Evolutionary conservation across 208 protist species (phyloP).

Genomic region (Crithidia bombi): DNA sequence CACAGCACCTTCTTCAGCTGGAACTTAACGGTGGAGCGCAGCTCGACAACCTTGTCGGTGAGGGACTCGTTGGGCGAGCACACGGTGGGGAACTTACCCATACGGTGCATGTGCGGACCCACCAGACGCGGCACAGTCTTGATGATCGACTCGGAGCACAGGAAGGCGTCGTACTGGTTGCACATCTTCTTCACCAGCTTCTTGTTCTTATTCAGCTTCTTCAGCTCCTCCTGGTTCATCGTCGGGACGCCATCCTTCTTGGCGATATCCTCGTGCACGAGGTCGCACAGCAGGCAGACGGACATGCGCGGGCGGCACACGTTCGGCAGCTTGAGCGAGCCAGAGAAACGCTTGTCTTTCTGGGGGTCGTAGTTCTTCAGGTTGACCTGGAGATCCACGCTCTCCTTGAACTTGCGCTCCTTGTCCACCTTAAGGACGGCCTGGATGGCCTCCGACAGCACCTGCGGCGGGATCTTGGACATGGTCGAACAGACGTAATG

Average conservation of each 20-base stretch:
- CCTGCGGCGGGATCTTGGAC: conserved; percentile 87
- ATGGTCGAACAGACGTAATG: conserved; percentile 39
- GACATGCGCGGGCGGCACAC: conserved; percentile 93
- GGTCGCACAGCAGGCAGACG: conserved; percentile 98
- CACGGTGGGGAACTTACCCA: conserved; percentile 99
- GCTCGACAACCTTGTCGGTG: conserved; percentile 93
- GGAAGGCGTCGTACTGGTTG: conserved; percentile 98
- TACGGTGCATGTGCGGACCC: conserved; percentile 99
- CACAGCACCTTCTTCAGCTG: conserved; percentile 99
- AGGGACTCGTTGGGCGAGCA: conserved; percentile 94
- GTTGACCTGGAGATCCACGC: conserved; percentile 99
- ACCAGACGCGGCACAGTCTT: conserved; percentile 95
- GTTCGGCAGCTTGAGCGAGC: conserved; percentile 95
- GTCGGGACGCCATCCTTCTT: conserved; percentile 91
- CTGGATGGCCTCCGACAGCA: conserved; percentile 86
- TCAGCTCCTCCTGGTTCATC: conserved; percentile 98
- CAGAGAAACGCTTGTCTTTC: conserved; percentile 99
- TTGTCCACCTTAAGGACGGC: conserved; percentile 74
- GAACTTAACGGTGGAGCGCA: conserved; percentile 98
- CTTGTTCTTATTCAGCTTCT: conserved; percentile 99
- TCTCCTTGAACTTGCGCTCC: conserved; percentile 98
- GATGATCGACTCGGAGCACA: conserved; percentile 97
- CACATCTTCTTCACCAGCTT: conserved; percentile 99
- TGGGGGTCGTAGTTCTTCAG: conserved; percentile 99
- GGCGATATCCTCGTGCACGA: conserved; percentile 95